Percentiles rank a stretch among this genome's conserved stretches.
Evolutionary conservation across 306 rosid genomes (phyloP).

Genomic region (Neltuma alba): DNA sequence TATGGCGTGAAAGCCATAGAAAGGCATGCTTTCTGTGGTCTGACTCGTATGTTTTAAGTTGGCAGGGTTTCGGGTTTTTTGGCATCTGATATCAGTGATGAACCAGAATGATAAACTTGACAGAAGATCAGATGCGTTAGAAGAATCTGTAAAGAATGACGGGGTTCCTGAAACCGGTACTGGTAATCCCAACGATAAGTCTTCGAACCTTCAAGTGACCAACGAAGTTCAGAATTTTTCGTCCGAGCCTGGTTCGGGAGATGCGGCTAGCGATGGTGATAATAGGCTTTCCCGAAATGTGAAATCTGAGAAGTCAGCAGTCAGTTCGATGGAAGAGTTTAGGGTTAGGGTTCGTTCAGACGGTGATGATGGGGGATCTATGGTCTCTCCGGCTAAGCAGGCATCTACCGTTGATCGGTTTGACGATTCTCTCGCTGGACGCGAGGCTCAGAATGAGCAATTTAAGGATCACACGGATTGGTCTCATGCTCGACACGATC

Average conservation of each 20-base stretch:
- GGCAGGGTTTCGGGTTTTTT: conserved; percentile 40
- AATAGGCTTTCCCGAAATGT: conserved; percentile 38
- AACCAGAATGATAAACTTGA: conserved; percentile 50
- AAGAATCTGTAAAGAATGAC: conserved; percentile 32
- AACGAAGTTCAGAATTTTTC: conserved; percentile 47
- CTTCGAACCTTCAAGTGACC: conserved; percentile 20
- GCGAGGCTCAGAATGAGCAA: conserved; percentile 30
- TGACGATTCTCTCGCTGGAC: conserved; percentile 4
- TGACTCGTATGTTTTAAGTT: conserved; percentile 26
- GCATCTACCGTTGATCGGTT: conserved; percentile 32
- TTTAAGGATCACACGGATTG: conserved; percentile 25
- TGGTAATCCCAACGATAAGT: conserved; percentile 32
- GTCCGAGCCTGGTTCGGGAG: conserved; percentile 46
- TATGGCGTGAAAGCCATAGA: background rate
- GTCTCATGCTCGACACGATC: conserved; percentile 21
- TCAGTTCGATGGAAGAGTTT: conserved; percentile 39
- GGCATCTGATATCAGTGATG: conserved; percentile 51
- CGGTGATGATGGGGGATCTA: conserved; percentile 29
- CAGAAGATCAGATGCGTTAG: conserved; percentile 36
- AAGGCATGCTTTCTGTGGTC: conserved; percentile 30
- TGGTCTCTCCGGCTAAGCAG: conserved; percentile 27
- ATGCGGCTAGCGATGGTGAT: conserved; percentile 40
- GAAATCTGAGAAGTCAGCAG: conserved; percentile 41
- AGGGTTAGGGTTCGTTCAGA: conserved; percentile 52
- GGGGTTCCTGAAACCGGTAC: conserved; percentile 33